Evolutionary conservation across 75 land plant species (phyloP), one percentile per base, ranked within the genome.

Genomic region (Ceratopteris richardii): DNA sequence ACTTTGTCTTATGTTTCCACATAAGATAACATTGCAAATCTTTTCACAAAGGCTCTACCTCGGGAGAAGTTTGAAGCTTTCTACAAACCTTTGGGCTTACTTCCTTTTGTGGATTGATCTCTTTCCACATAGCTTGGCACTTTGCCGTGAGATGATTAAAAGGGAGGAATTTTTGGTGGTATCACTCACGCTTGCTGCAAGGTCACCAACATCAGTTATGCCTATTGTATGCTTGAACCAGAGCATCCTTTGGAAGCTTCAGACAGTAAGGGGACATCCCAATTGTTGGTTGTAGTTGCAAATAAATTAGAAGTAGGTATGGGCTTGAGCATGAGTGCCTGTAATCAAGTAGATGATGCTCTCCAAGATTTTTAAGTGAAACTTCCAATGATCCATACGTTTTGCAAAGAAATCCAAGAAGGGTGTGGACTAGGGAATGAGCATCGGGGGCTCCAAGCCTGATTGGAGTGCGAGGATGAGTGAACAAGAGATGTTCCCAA

Each of bases 311-410:
- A 72, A 29, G 31, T 72, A 5, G 61, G 63, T 30, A 57, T 19
- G 40, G 44, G 44, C 65, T 29, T 64, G 33, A 65, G 69, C 50
- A 41, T 65, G 3, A 69, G 69, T 24, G 74, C 69, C 22, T 71
- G 74, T 69, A 48, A 57, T 40, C 74, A 71, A 57, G 52, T 50
- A 26, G 63, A 72, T 19, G 61, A 53, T 41, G 64, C 48, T 60
- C 52, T 56, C n/a, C 53, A 57, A 19, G 70, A 72, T 25, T n/a
- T 36, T 51, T 25, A 46, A 59, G 57, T 21, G 28, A 41, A 58
- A 59, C 9, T 36, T 66, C 13, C 63, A 65, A 44, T 72, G 74
- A 69, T 33, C 47, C 30, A 18, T 72, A 17, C 65, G 63, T 44
- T 54, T 72, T n/a, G 18, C 63, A 17, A 56, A 58, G 26, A 5